These are phyloP conservation scores for Fusarium pilosicola DNA, from an alignment of 2,329 filamentous ascomycete genomes.

Conservation along the genomic window DNA sequence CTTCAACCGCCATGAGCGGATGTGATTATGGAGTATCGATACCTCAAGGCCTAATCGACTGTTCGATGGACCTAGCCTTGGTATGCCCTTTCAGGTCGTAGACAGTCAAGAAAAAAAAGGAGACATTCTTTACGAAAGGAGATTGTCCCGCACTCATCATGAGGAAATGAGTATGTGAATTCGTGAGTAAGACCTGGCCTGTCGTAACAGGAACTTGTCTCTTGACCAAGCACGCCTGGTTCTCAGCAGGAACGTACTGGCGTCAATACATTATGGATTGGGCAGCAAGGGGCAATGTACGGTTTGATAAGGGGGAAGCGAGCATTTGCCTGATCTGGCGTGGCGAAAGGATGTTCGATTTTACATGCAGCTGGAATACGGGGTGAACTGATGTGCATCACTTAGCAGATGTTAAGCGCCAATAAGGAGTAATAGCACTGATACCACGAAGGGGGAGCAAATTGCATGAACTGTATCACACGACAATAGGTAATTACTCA, in stretches of 20 bases:
- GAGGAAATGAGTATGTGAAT: not conserved
- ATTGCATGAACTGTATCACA: not conserved
- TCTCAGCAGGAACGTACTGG: not conserved
- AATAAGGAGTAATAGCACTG: not conserved
- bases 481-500: not conserved
- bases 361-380: not conserved
- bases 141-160: not conserved
- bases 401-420: not conserved
- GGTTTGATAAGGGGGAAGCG: too few relatives aligned
- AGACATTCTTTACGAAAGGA: not conserved
- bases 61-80: not conserved
- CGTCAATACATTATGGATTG: too few relatives aligned
- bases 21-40: not conserved
- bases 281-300: too few relatives aligned
- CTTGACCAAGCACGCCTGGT: not conserved
- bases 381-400: not conserved
- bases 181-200: not conserved
- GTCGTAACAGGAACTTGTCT: not conserved
- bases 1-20: not conserved
- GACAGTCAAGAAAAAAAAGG: too few relatives aligned
- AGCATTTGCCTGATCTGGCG: too few relatives aligned
- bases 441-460: not conserved
- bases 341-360: not conserved
- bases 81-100: rapidly evolving
- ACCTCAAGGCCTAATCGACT: not conserved